Base-by-base conservation (phyloP, 2,329 filamentous ascomycete genomes). In the Xylaria sp. region DNA sequence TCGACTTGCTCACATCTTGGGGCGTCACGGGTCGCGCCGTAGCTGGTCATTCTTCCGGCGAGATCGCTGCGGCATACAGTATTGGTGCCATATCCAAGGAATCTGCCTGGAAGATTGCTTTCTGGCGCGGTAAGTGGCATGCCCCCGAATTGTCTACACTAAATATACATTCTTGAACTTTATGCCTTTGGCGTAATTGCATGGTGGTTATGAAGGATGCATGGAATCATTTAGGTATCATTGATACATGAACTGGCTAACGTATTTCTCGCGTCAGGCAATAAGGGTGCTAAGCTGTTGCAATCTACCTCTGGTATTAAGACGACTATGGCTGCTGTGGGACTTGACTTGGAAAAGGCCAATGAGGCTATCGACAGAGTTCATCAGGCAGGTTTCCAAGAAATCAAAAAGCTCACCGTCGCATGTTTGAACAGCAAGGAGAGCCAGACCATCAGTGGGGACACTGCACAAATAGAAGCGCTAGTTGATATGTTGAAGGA, bases 61-160 rank as follows among this genome's bases (percentile, higher is more conserved):
- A 82, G 59, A 81, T 82, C 17, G 80, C 77, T 0, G 81, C 79
- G 10, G 81, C 79, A 0, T 83, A 81, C 67, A 76, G 80, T 0
- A 70, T 77, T 0, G 77, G 78, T 2, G 70, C 68, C 3, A 56
- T 81, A 4, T 73, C 73, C 2, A 62, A 71, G 4, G 58, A 74
- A 48, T 71, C 78, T 7, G 80, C 80, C 0, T 77, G 79, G 15
- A 69, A 71, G 5, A 69, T 80, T 4, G 77, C 81, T 0, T 82
- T 78, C 64, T 78, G 77, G 63, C 76, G 82, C 3, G 81, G 81
- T 17, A 63, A 57, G 44, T 58, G 13, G 51, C 44, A 48, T 17
- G 3, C 5, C 26, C 10, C 26, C n/a, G 11, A 23, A 44, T 44
- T 44, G 17, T 44, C 17, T n/a, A 44, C 42, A 44, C 42, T 6